Base-by-base conservation (phyloP, 2,329 filamentous ascomycete genomes). In the Peltaster fructicola region DNA sequence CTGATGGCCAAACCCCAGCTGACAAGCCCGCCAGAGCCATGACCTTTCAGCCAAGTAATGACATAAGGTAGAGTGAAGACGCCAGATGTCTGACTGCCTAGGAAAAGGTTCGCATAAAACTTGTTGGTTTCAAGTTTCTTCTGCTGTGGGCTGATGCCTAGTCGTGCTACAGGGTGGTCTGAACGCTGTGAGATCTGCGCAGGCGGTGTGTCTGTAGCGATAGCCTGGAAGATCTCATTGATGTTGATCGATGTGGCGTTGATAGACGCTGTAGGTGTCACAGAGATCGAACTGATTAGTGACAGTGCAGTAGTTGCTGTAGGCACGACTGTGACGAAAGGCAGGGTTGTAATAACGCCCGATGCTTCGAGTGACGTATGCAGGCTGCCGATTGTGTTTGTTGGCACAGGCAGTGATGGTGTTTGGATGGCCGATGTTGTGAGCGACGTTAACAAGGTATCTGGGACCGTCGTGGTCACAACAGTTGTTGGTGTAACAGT, bases 1-100 rank as follows among this genome's bases (percentile, higher is more conserved):
- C 74, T 73, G 25, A 91, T 63, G 5, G 69, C 58, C 51, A 95
- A 61, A 16, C 85, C 85, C 61, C 69, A 91, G 45, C 75, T 81
- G n/a, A n/a, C n/a, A n/a, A n/a, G n/a, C 23, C 57, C 53, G 4
- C 71, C 61, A 63, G 48, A 37, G 51, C 56, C 46, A 66, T 59
- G 8, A 48, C 52, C 54, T 22, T 54, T 54, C 1, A 47, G 40
- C 56, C 57, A 61, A 28, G 46, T 42, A 1, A 62, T 32, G 1
- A 47, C 51, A 31, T 60, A 61, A 3, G 57, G 84, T 42, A 82
- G 73, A 0, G 76, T 73, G 52, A 74, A 92, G 1, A 72, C 61
- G 0, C 73, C 64, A 5, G 64, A 63, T 4, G 59, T 65, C 47
- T 91, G 81, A 20, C 61, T 62, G 4, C 71, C 75, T 0, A 93